Conservation (phyloP, 129 eudicot species). For the Pittosporum tobira region DNA sequence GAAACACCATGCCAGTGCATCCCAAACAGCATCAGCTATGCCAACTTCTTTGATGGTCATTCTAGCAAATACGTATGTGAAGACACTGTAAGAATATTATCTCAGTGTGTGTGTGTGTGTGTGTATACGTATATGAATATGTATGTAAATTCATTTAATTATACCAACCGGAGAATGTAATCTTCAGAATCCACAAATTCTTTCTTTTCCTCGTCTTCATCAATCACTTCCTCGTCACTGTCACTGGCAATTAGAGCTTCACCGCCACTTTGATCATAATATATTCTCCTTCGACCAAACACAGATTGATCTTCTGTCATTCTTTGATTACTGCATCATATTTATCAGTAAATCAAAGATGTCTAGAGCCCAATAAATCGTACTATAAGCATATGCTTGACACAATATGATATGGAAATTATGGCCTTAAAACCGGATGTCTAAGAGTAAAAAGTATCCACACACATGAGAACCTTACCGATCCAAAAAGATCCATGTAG, state of each 20-base stretch:
- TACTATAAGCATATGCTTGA: too few relatives aligned
- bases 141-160: constrained; percentile 11
- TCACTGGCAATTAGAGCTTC: constrained; percentile 88
- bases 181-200: constrained; percentile 79
- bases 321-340: constrained; percentile 66
- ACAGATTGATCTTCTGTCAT: constrained; percentile 96
- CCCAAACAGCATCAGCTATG: constrained; percentile 53
- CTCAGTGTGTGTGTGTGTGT: too few relatives aligned
- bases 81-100: not conserved
- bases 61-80: constrained; percentile 34
- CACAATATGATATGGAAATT: not conserved
- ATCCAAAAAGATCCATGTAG: constrained; percentile 81
- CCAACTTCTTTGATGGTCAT: constrained; percentile 65
- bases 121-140: not conserved
- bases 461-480: constrained; percentile 35
- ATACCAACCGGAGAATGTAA: constrained; percentile 72
- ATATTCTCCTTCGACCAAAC: constrained; percentile 85
- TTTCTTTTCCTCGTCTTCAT: constrained; percentile 87
- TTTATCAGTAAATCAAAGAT: constrained; percentile 1
- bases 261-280: constrained; percentile 89
- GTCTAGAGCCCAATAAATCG: not conserved
- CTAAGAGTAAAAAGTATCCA: not conserved
- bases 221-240: constrained; percentile 79
- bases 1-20: constrained; percentile 61
- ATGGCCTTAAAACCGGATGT: not conserved